Percentiles rank a stretch among this genome's conserved stretches.
These are phyloP conservation scores for Trichosporon inkin DNA, from an alignment of 1,284 basidiomycete species.

Conservation along the genomic window DNA sequence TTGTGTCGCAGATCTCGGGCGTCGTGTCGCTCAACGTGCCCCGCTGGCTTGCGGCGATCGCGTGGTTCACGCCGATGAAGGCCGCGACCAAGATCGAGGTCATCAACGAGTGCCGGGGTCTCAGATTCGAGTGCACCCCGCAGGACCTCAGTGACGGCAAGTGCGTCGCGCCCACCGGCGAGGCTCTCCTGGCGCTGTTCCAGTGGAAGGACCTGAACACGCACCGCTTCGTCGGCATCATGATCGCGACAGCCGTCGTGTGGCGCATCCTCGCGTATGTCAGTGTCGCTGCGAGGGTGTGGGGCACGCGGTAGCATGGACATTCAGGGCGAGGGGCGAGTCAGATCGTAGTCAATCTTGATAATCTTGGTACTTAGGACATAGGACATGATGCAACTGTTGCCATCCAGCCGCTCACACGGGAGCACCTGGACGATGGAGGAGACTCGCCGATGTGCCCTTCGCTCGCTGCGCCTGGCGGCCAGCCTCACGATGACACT, in stretches of 20 bases:
- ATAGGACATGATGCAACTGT: no score
- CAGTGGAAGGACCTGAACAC: constrained; percentile 44
- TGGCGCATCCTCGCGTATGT: constrained; percentile 42
- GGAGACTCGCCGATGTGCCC: no score
- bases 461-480: no score
- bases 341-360: no score
- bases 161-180: constrained; percentile 51
- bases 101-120: constrained; percentile 52
- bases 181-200: constrained; percentile 40
- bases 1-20: constrained; percentile 45
- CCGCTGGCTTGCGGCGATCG: constrained; percentile 46
- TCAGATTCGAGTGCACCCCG: constrained; percentile 46
- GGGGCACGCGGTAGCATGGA: constrained; percentile 27
- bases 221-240: constrained; percentile 47
- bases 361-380: no score
- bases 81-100: constrained; percentile 45
- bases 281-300: constrained; percentile 26
- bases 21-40: constrained; percentile 51
- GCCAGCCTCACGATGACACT: no score
- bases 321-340: no score
- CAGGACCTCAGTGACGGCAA: constrained; percentile 42
- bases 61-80: constrained; percentile 43
- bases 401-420: no score
- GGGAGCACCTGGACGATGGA: no score
- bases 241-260: constrained; percentile 41